phyloP scores from a whole-genome alignment of 2,329 filamentous ascomycete species.

The Emydomyces testavorans region DNA sequence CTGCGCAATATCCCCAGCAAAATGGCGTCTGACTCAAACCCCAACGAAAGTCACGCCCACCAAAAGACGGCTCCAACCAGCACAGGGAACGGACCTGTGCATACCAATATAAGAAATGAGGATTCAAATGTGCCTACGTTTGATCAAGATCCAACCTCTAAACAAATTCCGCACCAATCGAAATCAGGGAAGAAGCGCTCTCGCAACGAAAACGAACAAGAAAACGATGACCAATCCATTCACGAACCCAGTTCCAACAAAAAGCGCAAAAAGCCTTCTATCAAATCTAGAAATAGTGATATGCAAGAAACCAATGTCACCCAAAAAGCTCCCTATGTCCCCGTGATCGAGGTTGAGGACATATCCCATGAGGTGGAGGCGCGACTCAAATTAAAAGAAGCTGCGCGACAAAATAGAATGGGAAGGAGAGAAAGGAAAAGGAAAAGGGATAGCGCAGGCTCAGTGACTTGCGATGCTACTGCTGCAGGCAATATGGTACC shows the following conservation, averaged over 20 bases:
- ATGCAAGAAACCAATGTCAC: background rate
- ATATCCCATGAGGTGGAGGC: slow-evolving; percentile 38
- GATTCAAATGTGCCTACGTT: slow-evolving; percentile 11
- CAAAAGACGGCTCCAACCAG: background rate
- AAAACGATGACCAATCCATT: background rate
- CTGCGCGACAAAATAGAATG: slow-evolving; percentile 25
- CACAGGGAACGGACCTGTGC: background rate
- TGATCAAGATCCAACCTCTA: slow-evolving; percentile 16
- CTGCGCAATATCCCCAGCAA: background rate
- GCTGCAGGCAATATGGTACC: background rate
- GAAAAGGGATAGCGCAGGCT: slow-evolving; percentile 31
- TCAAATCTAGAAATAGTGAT: background rate
- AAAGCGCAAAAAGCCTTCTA: background rate
- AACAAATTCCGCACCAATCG: slow-evolving; percentile 11
- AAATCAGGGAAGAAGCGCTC: slow-evolving; percentile 19
- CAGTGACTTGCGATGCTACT: slow-evolving; percentile 3
- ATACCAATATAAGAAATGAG: background rate
- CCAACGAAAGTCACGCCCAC: background rate
- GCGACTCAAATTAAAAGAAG: slow-evolving; percentile 35
- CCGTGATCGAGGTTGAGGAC: slow-evolving; percentile 30
- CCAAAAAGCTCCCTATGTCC: slow-evolving; percentile 2
- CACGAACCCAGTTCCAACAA: background rate
- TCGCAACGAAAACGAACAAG: slow-evolving; percentile 7
- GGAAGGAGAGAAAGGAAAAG: slow-evolving; percentile 31
- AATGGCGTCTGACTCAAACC: background rate